Base-by-base conservation (phyloP, 805 yeast genomes). In the Sugiyamaella boreocaroliniensis region DNA sequence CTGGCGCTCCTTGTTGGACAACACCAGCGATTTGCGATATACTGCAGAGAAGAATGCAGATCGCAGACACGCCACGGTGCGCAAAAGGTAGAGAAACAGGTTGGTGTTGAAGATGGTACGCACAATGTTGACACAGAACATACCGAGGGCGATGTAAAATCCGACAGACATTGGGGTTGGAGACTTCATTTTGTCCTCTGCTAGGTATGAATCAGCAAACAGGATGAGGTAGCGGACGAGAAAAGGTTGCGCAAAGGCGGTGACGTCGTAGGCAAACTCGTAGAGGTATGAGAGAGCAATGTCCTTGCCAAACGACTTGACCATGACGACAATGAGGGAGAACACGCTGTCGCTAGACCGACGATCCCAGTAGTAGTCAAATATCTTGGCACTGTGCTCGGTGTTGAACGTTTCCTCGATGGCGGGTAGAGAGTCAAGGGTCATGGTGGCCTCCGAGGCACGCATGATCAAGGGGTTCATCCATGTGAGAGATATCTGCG, bases 61-160 rank as follows among this genome's bases (percentile, higher is more conserved):
- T 70, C 64, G 80, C 14, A 58, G 59, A 81, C 55, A 81, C 81
- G 87, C 85, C 56, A 95, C 93, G 49, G 82, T 73, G 62, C 85
- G 87, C 63, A 84, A 84, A 1, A 82, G 81, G 52, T 85, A 74
- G 68, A 84, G 80, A 68, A 86, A 86, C 66, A 86, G 86, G 68
- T 86, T 95, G 62, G 88, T 93, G 56, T 85, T 74, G 50, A 80
- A 76, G 2, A 83, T 80, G 3, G 95, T 86, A 70, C 87, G 93
- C n/a, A 79, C 62, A n/a, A 86, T 76, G 9, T 93, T 83, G 2
- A 84, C 80, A 4, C 79, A 62, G 63, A 89, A 86, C 95, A 89
- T 88, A 1, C 80, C 78, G 1, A 78, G 61, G 0, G 89, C 85
- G 61, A 88, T 81, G 82, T 85, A 80, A 55, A 84, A 79, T 29